Evolutionary conservation across 1,284 basidiomycete species (phyloP), one percentile per base, ranked within the genome.

Genomic region (Ceratobasidium sp.): DNA sequence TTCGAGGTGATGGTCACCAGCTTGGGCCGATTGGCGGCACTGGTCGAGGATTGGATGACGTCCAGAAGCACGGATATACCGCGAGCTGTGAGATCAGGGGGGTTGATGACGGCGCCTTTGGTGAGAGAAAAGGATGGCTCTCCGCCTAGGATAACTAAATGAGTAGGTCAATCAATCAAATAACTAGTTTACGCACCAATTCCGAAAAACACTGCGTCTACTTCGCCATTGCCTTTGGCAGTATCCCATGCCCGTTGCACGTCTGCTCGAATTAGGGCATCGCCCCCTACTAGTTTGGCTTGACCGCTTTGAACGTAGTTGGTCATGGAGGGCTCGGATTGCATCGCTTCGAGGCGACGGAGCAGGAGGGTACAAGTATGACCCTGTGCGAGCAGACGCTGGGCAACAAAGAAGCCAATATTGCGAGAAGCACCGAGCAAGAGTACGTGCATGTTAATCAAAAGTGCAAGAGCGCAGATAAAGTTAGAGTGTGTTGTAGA

Each of bases 371-470:
- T 86, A 23, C 88, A 83, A 6, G 81, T 83, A 2, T 83, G 80
- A 6, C 86, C 85, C 64, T 83, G 78, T 5, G n/a, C 80, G 32
- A 88, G 81, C 1, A 89, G 80, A 23, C 86, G 79, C 32, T 85
- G 53, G 1, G 85, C 80, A 50, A 88, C 78, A 73, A 81, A 81
- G 79, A 88, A 89, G 1, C 88, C 88, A 74, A 89, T 87, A 79
- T 89, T 39, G 36, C 36, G 36, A 39, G 36, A 39, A 14, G 36
- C 36, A 39, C 36, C 36, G 36, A 39, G 36, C 88, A 60, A 39
- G 6, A 39, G 36, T 39, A 39, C 36, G 36, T 14, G 36, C 36
- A 39, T 39, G 36, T 84, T n/a, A n/a, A n/a, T n/a, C n/a, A n/a
- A n/a, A n/a, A n/a, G n/a, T n/a, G n/a, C n/a, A n/a, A n/a, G n/a